Conservation (phyloP, 768 basidiomycete species). For the Hydnomerulius pinastri region DNA sequence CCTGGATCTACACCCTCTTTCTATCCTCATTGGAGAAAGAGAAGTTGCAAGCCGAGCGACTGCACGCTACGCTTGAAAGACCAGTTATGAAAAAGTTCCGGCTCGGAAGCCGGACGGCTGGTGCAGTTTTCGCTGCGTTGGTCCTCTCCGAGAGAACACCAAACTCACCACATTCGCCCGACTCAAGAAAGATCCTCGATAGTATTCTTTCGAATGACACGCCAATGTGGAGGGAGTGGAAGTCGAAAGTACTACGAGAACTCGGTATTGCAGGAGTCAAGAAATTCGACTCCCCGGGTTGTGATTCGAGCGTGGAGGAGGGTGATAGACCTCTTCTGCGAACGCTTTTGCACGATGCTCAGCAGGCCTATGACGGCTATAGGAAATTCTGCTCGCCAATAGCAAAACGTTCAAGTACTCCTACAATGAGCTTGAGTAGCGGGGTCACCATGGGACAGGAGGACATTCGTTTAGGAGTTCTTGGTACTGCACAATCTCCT, state of each 20-base stretch:
- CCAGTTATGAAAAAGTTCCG: conserved; percentile 18
- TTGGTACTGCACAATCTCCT: too few relatives aligned
- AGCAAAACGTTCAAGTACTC: too few relatives aligned
- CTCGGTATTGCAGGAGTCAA: background rate
- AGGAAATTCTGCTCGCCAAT: too few relatives aligned
- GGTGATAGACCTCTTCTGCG: background rate
- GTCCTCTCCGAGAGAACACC: conserved; percentile 13
- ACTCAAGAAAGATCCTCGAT: conserved; percentile 7
- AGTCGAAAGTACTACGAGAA: conserved; percentile 7
- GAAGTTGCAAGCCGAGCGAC: conserved; percentile 12
- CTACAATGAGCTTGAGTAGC: too few relatives aligned
- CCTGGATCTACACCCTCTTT: conserved; percentile 24
- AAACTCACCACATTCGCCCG: background rate
- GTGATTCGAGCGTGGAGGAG: background rate
- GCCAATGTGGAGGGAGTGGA: conserved; percentile 22
- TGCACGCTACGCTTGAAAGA: conserved; percentile 10
- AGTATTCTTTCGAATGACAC: conserved; percentile 22
- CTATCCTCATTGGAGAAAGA: conserved; percentile 34
- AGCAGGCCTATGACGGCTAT: background rate
- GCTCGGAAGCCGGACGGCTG: conserved; percentile 16
- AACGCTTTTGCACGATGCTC: background rate
- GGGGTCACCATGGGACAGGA: too few relatives aligned
- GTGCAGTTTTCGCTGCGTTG: conserved; percentile 17
- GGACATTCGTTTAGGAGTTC: too few relatives aligned
- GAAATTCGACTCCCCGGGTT: background rate